Base-by-base conservation (phyloP, 208 protist genomes). In the Leishmania major region DNA sequence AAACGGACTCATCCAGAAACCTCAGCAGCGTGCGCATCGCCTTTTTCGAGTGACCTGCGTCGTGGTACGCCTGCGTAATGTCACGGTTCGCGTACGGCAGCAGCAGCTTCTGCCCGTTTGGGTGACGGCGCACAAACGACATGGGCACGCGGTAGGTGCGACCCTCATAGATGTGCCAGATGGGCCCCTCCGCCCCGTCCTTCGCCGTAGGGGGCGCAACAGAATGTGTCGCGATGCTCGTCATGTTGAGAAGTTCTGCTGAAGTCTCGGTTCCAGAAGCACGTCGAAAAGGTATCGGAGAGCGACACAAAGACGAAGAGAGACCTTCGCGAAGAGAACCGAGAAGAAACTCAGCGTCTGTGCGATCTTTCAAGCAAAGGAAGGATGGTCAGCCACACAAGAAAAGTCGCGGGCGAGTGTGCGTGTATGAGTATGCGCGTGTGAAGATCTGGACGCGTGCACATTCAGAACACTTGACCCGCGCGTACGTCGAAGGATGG, bases 41-140 rank as follows among this genome's bases (percentile, higher is more conserved):
- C 35, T 75, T 75, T 51, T 73, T 77, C 35, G 86, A 80, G 76
- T 83, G 84, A 25, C 73, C 77, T 2, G 78, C 77, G 25, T 77
- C 77, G 49, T 79, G 35, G 73, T 78, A 84, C n/a, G 86, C 83
- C 6, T 60, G 28, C 6, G 86, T 89, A 19, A 89, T 89, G 49
- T 87, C 83, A 19, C 69, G 70, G 43, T 87, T 82, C 22, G 76
- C 76, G 59, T 85, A 86, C 3, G 77, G 82, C 47, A 87, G 57
- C 31, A 89, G 55, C n/a, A 85, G 76, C 57, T 62, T 53, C 55
- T 1, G 70, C 35, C 86, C 86, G 25, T 77, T 60, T 6, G 86
- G 86, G 80, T 87, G 86, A 6, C 81, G 67, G 51, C 45, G 77
- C 11, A 89, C 74, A 40, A 83, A 90, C 10, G 78, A 74, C 66